Percentiles rank a stretch among this genome's conserved stretches.
These are phyloP conservation scores for Apiospora rasikravindrae DNA, from an alignment of 2,329 filamentous ascomycete genomes.

Conservation along the genomic window DNA sequence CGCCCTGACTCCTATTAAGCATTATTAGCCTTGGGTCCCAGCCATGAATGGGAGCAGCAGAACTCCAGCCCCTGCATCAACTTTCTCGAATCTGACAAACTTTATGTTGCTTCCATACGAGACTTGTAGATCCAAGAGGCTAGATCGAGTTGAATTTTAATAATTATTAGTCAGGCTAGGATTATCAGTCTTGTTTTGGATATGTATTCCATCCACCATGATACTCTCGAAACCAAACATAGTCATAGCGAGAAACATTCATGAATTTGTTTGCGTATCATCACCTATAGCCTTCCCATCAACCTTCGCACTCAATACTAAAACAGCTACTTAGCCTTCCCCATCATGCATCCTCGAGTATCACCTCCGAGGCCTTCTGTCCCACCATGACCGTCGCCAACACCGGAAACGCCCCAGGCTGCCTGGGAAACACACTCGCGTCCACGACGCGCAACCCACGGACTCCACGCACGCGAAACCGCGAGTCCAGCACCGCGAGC, in stretches of 20 bases:
- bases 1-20: too few relatives aligned
- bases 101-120: background rate
- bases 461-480: slow-evolving; percentile 5
- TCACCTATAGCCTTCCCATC: too few relatives aligned
- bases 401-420: slow-evolving; percentile 10
- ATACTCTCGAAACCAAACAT: too few relatives aligned
- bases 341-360: background rate
- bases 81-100: background rate
- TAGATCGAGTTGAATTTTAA: too few relatives aligned
- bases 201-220: too few relatives aligned
- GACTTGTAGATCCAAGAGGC: background rate
- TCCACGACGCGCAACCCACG: slow-evolving; percentile 13
- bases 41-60: background rate
- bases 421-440: slow-evolving; percentile 6
- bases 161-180: too few relatives aligned
- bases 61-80: background rate
- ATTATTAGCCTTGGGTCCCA: background rate
- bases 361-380: background rate
- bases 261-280: too few relatives aligned
- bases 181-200: too few relatives aligned
- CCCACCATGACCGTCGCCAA: slow-evolving; percentile 11
- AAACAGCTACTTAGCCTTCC: background rate
- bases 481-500: slow-evolving; percentile 9
- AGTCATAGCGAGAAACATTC: too few relatives aligned
- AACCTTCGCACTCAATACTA: too few relatives aligned